A percentile compares a stretch with the other conserved stretches of the same genome.
Conservation (phyloP, 257 asterid genomes). For the Solanum paucissectum region DNA sequence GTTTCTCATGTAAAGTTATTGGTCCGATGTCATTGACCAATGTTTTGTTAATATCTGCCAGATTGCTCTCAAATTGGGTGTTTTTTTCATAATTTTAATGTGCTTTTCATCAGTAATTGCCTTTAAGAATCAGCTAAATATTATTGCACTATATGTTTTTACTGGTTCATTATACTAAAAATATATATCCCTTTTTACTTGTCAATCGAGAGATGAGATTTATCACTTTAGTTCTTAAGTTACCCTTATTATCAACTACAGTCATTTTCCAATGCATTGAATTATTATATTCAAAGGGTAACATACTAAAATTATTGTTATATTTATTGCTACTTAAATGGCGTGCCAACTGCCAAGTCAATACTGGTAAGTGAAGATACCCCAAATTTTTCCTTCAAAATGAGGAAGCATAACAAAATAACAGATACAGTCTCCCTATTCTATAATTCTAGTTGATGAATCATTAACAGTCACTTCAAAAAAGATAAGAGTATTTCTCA, state of each 20-base stretch:
- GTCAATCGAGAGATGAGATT: background rate
- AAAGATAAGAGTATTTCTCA: background rate
- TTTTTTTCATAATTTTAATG: background rate
- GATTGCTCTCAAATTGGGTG: background rate
- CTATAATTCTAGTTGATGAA: background rate
- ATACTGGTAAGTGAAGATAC: background rate
- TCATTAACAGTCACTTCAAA: background rate
- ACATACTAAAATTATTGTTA: background rate
- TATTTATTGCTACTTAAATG: background rate
- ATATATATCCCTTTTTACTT: no score
- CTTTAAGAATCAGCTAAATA: background rate
- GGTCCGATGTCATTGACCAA: background rate
- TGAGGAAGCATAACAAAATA: background rate
- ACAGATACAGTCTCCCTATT: background rate
- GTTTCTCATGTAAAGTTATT: background rate
- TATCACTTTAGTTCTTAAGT: no score
- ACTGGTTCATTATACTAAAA: background rate
- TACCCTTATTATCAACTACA: no score
- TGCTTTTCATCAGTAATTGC: background rate
- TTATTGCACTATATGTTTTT: background rate
- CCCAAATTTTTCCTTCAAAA: background rate
- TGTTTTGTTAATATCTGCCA: slow-evolving; percentile 1
- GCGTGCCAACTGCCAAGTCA: background rate
- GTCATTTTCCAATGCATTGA: no score
- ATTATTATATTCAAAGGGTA: background rate